These are phyloP conservation scores for Arthrobotrys megalospora DNA, from an alignment of 2,329 filamentous ascomycete genomes.

Conservation along the genomic window DNA sequence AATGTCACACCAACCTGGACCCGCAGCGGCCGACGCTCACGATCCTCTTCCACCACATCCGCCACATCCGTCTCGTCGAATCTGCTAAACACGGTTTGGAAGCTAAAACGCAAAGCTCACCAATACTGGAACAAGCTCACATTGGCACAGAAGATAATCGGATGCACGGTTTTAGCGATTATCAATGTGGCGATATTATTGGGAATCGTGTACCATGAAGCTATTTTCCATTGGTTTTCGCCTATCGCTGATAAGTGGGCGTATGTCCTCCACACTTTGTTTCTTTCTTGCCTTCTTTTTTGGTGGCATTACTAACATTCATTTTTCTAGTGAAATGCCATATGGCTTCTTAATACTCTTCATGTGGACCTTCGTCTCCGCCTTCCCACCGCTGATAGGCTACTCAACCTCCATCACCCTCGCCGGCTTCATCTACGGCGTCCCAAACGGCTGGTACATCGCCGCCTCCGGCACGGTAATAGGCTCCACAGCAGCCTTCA, in stretches of 20 bases:
- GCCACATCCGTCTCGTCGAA: constrained; percentile 41
- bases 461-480: constrained; percentile 82
- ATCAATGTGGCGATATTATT: constrained; percentile 59
- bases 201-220: constrained; percentile 63
- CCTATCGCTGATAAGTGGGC: constrained; percentile 63
- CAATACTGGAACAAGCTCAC: constrained; percentile 62
- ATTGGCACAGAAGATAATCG: constrained; percentile 62
- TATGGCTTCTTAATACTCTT: constrained; percentile 84
- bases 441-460: constrained; percentile 84
- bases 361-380: constrained; percentile 80
- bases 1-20: constrained; percentile 60
- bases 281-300: background rate
- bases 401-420: constrained; percentile 84
- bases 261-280: constrained; percentile 27
- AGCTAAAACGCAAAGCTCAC: constrained; percentile 62
- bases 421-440: constrained; percentile 79
- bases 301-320: constrained; percentile 13
- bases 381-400: constrained; percentile 88
- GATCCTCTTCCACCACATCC: constrained; percentile 39
- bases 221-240: constrained; percentile 63
- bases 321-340: constrained; percentile 70
- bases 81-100: constrained; percentile 49
- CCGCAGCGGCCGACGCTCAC: constrained; percentile 34
- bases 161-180: constrained; percentile 45
- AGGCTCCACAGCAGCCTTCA: constrained; percentile 84